phyloP scores from a whole-genome alignment of 2,329 filamentous ascomycete genomes.

The Coniella lustricola region DNA sequence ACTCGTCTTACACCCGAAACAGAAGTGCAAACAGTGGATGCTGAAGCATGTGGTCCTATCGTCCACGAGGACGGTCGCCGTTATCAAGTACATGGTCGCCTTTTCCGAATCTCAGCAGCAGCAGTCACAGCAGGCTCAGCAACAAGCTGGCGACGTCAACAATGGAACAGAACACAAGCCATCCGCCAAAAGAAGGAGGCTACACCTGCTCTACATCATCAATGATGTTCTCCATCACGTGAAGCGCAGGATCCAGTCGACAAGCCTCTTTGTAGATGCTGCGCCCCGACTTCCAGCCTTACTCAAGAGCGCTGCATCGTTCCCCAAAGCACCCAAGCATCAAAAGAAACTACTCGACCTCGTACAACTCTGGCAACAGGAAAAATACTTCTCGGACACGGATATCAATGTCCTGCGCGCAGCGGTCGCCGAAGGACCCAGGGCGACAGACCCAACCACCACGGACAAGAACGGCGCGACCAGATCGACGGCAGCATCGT shows the following conservation, averaged over 20 bases:
- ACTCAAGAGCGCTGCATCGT: conserved; percentile 49
- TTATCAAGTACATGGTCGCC: conserved; percentile 70
- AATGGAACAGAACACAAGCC: conserved; percentile 30
- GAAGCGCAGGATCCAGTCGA: conserved; percentile 42
- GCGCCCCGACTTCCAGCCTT: conserved; percentile 56
- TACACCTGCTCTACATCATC: conserved; percentile 71
- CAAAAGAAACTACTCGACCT: conserved; percentile 57
- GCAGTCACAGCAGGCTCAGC: conserved; percentile 18
- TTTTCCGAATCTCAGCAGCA: conserved; percentile 51
- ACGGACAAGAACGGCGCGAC: conserved; percentile 21
- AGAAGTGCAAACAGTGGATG: conserved; percentile 88
- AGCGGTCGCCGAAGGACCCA: conserved; percentile 36
- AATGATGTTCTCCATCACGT: conserved; percentile 72
- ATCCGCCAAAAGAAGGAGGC: conserved; percentile 59
- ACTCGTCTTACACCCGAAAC: conserved; percentile 28
- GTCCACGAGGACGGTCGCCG: conserved; percentile 53
- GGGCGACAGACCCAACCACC: conserved; percentile 24
- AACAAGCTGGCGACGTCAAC: conserved; percentile 21
- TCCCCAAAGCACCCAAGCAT: conserved; percentile 57
- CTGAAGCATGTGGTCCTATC: conserved; percentile 65
- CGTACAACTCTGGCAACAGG: conserved; percentile 63
- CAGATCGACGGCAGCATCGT: conserved; percentile 32
- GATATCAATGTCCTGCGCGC: conserved; percentile 53
- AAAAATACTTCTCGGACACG: conserved; percentile 51
- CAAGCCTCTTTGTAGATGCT: conserved; percentile 48